Percentiles rank a stretch among this genome's conserved stretches.
phyloP scores from a whole-genome alignment of 2,329 filamentous ascomycete species.

The Didymella pomorum region DNA sequence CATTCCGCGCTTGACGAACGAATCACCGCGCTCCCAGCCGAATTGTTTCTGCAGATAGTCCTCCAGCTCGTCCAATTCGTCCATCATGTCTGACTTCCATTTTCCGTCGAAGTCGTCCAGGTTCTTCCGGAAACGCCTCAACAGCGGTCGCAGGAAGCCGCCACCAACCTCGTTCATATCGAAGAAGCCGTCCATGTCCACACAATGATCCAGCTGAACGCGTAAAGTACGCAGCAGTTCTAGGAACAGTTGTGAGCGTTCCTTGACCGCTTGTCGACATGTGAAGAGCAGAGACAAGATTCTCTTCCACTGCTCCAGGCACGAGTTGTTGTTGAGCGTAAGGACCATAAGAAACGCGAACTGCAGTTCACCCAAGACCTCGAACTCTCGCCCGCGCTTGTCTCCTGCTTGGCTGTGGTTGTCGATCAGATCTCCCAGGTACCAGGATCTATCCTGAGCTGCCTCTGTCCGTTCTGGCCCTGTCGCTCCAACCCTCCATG shows the following conservation, averaged over 20 bases:
- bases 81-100: constrained; percentile 56
- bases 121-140: constrained; percentile 61
- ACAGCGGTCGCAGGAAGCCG: constrained; percentile 60
- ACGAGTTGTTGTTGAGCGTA: constrained; percentile 71
- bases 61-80: constrained; percentile 64
- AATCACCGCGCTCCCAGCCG: constrained; percentile 65
- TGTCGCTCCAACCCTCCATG: constrained; percentile 68
- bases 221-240: constrained; percentile 59
- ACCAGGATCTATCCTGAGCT: constrained; percentile 70
- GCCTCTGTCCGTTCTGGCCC: constrained; percentile 69
- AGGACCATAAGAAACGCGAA: constrained; percentile 70
- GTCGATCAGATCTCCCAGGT: constrained; percentile 61
- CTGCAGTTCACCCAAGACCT: constrained; percentile 66
- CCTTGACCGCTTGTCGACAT: constrained; percentile 60
- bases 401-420: constrained; percentile 49
- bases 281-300: constrained; percentile 65
- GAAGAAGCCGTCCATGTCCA: constrained; percentile 68
- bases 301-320: constrained; percentile 71
- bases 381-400: constrained; percentile 37
- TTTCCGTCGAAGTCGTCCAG: constrained; percentile 58
- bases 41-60: constrained; percentile 62
- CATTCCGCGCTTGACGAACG: constrained; percentile 64
- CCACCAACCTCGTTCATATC: constrained; percentile 64
- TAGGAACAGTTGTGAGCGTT: constrained; percentile 61
- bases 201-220: constrained; percentile 63